Percentiles rank a stretch among this genome's conserved stretches.
phyloP scores from a whole-genome alignment of 1,284 basidiomycete species.

The Trichosporon inkin region DNA sequence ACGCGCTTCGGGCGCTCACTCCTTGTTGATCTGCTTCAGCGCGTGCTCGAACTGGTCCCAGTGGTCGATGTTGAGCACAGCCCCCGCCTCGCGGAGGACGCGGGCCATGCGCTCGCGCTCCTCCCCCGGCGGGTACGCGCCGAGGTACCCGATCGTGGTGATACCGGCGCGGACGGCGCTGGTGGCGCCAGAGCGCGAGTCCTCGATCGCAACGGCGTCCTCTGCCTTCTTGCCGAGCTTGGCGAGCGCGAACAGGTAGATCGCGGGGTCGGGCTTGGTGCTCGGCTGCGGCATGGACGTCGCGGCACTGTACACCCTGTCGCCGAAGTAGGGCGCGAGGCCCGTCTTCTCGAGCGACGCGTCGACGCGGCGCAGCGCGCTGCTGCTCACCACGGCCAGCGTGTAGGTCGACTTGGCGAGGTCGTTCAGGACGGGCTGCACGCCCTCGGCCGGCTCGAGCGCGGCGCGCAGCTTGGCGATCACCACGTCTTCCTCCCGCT shows the following conservation, averaged over 20 bases:
- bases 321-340: constrained; percentile 23
- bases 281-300: constrained; percentile 23
- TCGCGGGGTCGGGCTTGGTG: constrained; percentile 32
- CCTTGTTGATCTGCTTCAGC: neutral
- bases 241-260: constrained; percentile 25
- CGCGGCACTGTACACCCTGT: constrained; percentile 28
- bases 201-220: constrained; percentile 29
- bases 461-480: constrained; percentile 17
- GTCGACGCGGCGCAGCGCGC: constrained; percentile 27
- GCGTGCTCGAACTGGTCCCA: constrained; percentile 25
- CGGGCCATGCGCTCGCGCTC: constrained; percentile 21
- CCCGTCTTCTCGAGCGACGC: constrained; percentile 23
- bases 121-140: constrained; percentile 25
- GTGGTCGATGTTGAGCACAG: constrained; percentile 25
- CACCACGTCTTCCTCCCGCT: constrained; percentile 22
- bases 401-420: constrained; percentile 16
- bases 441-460: constrained; percentile 23
- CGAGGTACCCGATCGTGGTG: constrained; percentile 28
- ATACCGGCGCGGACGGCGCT: constrained; percentile 25
- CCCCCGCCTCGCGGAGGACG: constrained; percentile 25
- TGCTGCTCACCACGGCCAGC: constrained; percentile 25
- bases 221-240: constrained; percentile 16
- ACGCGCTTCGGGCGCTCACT: too few species aligned
- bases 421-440: constrained; percentile 16
- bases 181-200: constrained; percentile 26